Conservation (phyloP, 306 rosid genomes). For the Myrica gale region DNA sequence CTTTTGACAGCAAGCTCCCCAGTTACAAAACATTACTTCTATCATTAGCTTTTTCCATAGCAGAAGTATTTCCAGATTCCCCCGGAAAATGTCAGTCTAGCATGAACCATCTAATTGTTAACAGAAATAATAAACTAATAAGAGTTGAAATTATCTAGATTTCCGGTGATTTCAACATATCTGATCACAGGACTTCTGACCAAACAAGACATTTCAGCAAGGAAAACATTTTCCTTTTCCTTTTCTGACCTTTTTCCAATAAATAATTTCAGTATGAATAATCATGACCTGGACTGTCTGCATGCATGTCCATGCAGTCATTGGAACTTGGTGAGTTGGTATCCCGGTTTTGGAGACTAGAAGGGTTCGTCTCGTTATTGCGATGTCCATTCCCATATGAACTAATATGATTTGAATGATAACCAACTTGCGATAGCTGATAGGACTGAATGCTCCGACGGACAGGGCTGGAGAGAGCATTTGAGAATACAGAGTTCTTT, state of each 20-base stretch:
- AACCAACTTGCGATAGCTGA: constrained; percentile 60
- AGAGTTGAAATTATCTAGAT: constrained; percentile 26
- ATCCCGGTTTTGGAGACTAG: constrained; percentile 48
- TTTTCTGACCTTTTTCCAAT: constrained; percentile 23
- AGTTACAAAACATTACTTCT: too few species aligned
- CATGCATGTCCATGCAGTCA: constrained; percentile 72
- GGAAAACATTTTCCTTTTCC: background rate
- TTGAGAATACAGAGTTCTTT: constrained; percentile 64
- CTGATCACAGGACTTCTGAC: constrained; percentile 26
- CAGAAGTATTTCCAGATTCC: too few species aligned
- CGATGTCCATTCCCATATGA: constrained; percentile 49
- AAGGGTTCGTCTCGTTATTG: constrained; percentile 35
- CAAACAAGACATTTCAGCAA: constrained; percentile 24
- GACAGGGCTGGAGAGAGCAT: constrained; percentile 71
- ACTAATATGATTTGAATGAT: constrained; percentile 37
- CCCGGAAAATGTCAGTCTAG: too few species aligned
- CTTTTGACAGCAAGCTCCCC: too few species aligned
- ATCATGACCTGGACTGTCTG: constrained; percentile 59
- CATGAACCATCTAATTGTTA: constrained; percentile 5
- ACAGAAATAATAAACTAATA: constrained; percentile 19
- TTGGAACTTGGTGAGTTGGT: constrained; percentile 47
- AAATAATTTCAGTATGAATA: constrained; percentile 45
- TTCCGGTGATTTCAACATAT: constrained; percentile 20
- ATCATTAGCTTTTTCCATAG: too few species aligned
- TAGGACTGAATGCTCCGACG: constrained; percentile 65